phyloP scores from a whole-genome alignment of 306 rosid genomes.

The Cicer cuneatum region DNA sequence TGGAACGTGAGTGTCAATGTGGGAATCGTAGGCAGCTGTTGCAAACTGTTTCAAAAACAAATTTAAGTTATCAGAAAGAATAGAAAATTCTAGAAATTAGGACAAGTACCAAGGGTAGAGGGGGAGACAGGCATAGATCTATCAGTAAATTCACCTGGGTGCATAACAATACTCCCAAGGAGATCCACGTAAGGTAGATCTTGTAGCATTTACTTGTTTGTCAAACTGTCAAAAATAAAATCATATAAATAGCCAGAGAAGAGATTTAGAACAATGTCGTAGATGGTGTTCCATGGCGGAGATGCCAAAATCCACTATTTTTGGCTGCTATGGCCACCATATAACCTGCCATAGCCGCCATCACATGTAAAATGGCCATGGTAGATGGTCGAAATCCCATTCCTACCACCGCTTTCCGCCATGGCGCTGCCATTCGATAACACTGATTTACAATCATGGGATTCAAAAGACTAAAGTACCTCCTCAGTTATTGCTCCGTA shows the following conservation, averaged over 20 bases:
- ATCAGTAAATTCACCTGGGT: slow-evolving; percentile 58
- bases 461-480: slow-evolving; percentile 54
- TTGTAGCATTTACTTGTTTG: slow-evolving; percentile 69
- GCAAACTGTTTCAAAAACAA: slow-evolving; percentile 54
- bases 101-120: not conserved
- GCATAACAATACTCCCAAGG: slow-evolving; percentile 91
- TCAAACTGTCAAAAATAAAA: slow-evolving; percentile 64
- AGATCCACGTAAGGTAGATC: slow-evolving; percentile 60
- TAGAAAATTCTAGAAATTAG: slow-evolving; percentile 12
- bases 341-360: too few species aligned
- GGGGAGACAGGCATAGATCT: not conserved
- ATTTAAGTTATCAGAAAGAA: slow-evolving; percentile 31
- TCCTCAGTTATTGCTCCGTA: slow-evolving; percentile 68
- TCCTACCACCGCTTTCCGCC: too few species aligned
- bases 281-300: too few species aligned
- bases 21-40: slow-evolving; percentile 70
- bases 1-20: slow-evolving; percentile 70
- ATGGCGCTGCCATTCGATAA: too few species aligned
- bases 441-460: slow-evolving; percentile 12
- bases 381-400: too few species aligned
- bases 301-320: too few species aligned
- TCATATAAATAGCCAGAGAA: slow-evolving; percentile 45
- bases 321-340: too few species aligned
- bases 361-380: too few species aligned
- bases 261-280: not conserved